Conservation (phyloP, 768 basidiomycete genomes). For the Pleurotus platypus region DNA sequence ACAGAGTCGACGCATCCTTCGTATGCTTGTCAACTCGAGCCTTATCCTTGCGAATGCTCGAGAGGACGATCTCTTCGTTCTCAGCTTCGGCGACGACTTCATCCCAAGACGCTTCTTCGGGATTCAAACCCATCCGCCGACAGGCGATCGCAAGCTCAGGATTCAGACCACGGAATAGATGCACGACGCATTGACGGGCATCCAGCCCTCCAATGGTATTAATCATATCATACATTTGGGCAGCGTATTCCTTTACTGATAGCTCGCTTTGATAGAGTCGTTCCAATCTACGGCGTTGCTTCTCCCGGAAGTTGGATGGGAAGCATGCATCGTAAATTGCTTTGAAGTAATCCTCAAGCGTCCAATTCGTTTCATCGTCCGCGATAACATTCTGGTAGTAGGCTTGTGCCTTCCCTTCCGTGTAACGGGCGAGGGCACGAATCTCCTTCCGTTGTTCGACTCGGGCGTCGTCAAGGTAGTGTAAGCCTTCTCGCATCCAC, state of each 20-base stretch:
- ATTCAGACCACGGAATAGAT: slow-evolving; percentile 29
- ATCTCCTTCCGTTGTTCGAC: neutral
- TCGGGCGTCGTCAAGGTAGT: neutral
- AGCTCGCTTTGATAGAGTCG: slow-evolving; percentile 19
- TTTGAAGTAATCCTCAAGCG: slow-evolving; percentile 22
- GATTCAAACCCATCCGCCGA: slow-evolving; percentile 23
- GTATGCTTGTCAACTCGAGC: slow-evolving; percentile 7
- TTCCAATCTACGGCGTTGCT: slow-evolving; percentile 16
- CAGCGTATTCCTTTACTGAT: slow-evolving; percentile 25
- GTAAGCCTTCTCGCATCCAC: neutral
- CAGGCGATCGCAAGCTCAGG: slow-evolving; percentile 21
- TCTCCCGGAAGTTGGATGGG: slow-evolving; percentile 19
- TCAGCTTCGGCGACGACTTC: slow-evolving; percentile 24
- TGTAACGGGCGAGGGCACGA: neutral
- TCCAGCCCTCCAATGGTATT: slow-evolving; percentile 26
- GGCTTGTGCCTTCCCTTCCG: slow-evolving; percentile 21
- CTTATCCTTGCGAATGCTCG: neutral
- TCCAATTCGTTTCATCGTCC: slow-evolving; percentile 20
- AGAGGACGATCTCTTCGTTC: slow-evolving; percentile 23
- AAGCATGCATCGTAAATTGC: slow-evolving; percentile 34
- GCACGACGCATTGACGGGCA: slow-evolving; percentile 21
- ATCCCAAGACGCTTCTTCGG: slow-evolving; percentile 18
- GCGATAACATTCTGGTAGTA: slow-evolving; percentile 28
- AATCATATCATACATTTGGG: slow-evolving; percentile 29
- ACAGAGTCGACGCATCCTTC: neutral